A percentile compares a stretch with the other conserved stretches of the same genome.
Evolutionary conservation across 129 eudicot genomes (phyloP).

Genomic region (Ambrosia artemisiifolia): DNA sequence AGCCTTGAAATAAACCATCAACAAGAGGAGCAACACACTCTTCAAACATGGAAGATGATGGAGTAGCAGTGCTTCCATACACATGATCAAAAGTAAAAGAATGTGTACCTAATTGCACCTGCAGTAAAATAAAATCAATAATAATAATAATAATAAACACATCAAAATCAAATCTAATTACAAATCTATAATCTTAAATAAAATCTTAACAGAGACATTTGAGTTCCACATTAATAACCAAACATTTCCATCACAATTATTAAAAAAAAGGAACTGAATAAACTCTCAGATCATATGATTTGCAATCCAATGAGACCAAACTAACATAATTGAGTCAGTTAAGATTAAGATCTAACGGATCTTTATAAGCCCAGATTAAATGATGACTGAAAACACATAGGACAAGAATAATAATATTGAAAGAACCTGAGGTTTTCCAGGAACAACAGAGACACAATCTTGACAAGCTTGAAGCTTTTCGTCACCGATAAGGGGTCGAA

Average conservation of each 20-base stretch:
- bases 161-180: slow-evolving; percentile 8
- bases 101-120: slow-evolving; percentile 97
- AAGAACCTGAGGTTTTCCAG: slow-evolving; percentile 85
- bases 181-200: neutral
- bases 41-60: slow-evolving; percentile 74
- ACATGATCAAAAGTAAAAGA: slow-evolving; percentile 97
- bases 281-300: slow-evolving; percentile 24
- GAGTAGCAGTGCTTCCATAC: slow-evolving; percentile 75
- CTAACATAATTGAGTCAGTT: neutral
- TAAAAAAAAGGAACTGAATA: neutral
- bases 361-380: slow-evolving; percentile 14
- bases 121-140: slow-evolving; percentile 10
- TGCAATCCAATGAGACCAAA: neutral
- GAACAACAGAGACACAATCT: slow-evolving; percentile 78
- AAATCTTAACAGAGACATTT: neutral
- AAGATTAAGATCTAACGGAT: slow-evolving; percentile 42
- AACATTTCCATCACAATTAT: neutral
- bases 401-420: neutral
- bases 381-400: neutral
- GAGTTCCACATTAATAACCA: too few relatives aligned
- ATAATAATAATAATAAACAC: neutral
- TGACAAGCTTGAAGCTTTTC: slow-evolving; percentile 88
- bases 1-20: slow-evolving; percentile 97
- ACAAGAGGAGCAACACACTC: slow-evolving; percentile 98
- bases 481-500: slow-evolving; percentile 88